Evolutionary conservation across 306 rosid species (phyloP).

Genomic region (Potentilla sterilis): DNA sequence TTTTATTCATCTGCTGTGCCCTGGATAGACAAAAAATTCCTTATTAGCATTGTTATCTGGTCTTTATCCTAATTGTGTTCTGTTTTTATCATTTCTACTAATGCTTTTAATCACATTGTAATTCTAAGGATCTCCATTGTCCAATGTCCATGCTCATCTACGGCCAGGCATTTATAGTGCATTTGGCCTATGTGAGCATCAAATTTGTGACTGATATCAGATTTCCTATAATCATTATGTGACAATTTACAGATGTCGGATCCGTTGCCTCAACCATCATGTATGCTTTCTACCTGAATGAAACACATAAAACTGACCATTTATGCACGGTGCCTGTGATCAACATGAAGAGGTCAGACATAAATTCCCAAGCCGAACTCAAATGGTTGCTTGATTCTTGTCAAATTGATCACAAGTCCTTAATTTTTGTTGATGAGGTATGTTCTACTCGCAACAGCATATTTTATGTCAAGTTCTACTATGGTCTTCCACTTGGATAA

Average conservation of each 20-base stretch:
- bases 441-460: conserved; percentile 14
- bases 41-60: not conserved
- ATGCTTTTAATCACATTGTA: not conserved
- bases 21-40: not conserved
- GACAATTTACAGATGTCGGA: conserved; percentile 62
- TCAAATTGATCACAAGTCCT: conserved; percentile 64
- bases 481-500: not conserved
- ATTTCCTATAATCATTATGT: not conserved
- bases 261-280: conserved; percentile 64
- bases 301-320: conserved; percentile 44
- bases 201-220: not conserved
- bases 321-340: conserved; percentile 73
- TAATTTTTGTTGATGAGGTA: conserved; percentile 80
- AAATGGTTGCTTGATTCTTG: conserved; percentile 85
- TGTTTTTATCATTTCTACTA: not conserved
- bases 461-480: not conserved
- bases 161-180: not conserved
- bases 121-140: not conserved
- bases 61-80: not conserved
- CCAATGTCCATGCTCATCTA: not conserved
- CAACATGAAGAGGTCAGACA: conserved; percentile 66
- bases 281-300: conserved; percentile 70
- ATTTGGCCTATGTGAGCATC: not conserved
- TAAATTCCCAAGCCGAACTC: conserved; percentile 62
- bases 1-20: not conserved